phyloP scores from a whole-genome alignment of 2,329 filamentous ascomycete genomes.

The Xylariales sp. region DNA sequence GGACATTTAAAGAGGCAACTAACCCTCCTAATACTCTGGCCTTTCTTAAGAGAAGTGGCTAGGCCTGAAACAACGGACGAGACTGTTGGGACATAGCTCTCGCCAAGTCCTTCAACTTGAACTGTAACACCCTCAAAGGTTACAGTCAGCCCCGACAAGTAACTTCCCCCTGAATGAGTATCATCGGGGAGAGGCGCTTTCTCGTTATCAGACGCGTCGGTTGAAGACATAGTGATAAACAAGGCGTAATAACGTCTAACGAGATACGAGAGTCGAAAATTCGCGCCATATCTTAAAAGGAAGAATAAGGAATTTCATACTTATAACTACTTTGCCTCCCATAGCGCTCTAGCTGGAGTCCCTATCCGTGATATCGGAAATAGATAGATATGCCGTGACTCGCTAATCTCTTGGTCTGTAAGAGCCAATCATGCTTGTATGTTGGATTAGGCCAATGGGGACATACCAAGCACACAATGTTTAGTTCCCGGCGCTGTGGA shows the following conservation, averaged over 20 bases:
- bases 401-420: not conserved
- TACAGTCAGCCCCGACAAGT: constrained; percentile 15
- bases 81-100: constrained; percentile 23
- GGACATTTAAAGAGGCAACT: not conserved
- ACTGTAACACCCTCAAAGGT: constrained; percentile 15
- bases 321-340: not conserved
- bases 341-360: not conserved
- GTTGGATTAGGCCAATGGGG: not conserved
- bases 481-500: not conserved
- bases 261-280: not conserved
- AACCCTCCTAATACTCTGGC: not conserved
- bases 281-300: not conserved
- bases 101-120: constrained; percentile 13
- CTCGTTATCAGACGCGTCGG: constrained; percentile 6
- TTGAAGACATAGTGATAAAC: constrained; percentile 8
- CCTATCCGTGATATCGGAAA: constrained; percentile 7
- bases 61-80: constrained; percentile 10
- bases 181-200: not conserved
- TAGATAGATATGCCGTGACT: not conserved
- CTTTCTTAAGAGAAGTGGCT: not conserved
- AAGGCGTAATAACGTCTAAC: not conserved
- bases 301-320: not conserved
- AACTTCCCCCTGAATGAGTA: not conserved
- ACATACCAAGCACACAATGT: not conserved
- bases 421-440: not conserved